These are phyloP conservation scores for Scutellaria galericulata DNA, from an alignment of 257 asterid species.

Conservation along the genomic window DNA sequence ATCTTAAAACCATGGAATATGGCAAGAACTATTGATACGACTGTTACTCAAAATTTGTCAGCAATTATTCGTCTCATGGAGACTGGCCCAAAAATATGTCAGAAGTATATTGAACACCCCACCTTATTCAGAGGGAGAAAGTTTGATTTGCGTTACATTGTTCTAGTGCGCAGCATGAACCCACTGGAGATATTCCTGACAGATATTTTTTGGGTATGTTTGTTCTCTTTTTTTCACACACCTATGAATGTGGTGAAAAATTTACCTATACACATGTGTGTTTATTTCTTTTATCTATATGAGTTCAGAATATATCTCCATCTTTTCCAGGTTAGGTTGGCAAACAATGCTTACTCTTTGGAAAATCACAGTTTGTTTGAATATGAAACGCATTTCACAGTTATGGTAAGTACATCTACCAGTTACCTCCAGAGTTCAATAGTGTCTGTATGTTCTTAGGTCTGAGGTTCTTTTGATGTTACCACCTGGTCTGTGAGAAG, in stretches of 20 bases:
- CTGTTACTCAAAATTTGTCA: slow-evolving; percentile 74
- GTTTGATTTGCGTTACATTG: slow-evolving; percentile 90
- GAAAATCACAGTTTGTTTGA: slow-evolving; percentile 77
- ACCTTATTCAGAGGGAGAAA: slow-evolving; percentile 86
- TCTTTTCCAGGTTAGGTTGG: slow-evolving; percentile 79
- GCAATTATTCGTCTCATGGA: slow-evolving; percentile 97
- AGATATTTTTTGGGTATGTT: slow-evolving; percentile 87
- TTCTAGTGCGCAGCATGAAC: slow-evolving; percentile 74
- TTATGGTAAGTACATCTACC: slow-evolving; percentile 65
- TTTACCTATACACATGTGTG: not conserved
- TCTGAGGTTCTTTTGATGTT: slow-evolving; percentile 12
- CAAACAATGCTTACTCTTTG: slow-evolving; percentile 81
- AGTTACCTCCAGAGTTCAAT: slow-evolving; percentile 11
- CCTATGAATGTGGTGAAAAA: slow-evolving; percentile 7
- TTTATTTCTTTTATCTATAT: not conserved
- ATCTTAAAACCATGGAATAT: slow-evolving; percentile 99
- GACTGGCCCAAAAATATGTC: slow-evolving; percentile 96
- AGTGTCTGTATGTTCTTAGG: not conserved
- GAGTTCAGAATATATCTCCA: no score
- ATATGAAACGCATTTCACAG: slow-evolving; percentile 97
- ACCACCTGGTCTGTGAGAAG: not conserved
- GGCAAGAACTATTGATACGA: slow-evolving; percentile 98
- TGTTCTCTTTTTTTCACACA: slow-evolving; percentile 14
- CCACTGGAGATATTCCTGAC: slow-evolving; percentile 86
- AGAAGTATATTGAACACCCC: slow-evolving; percentile 96